These are phyloP conservation scores for Lasiosphaeris hirsuta DNA, from an alignment of 495 filamentous ascomycete genomes.

Conservation along the genomic window DNA sequence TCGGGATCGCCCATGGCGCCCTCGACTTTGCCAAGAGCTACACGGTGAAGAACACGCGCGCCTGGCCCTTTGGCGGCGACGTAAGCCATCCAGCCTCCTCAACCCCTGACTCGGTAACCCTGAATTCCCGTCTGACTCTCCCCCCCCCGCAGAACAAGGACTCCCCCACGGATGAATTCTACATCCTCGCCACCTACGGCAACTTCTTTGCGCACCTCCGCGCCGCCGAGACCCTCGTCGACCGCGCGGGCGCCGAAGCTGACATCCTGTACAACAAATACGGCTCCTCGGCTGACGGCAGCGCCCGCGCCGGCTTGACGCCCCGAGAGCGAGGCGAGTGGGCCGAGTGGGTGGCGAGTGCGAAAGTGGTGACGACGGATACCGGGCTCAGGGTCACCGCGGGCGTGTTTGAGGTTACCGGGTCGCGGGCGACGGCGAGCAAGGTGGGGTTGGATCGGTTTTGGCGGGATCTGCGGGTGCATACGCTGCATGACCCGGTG, in stretches of 20 bases:
- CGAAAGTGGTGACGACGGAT: constrained; percentile 59
- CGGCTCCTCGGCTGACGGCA: neutral
- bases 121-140: too few relatives aligned
- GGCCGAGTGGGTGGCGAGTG: constrained; percentile 57
- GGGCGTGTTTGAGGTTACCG: constrained; percentile 59
- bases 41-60: constrained; percentile 47
- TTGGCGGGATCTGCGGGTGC: constrained; percentile 59
- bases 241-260: constrained; percentile 47
- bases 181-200: constrained; percentile 59
- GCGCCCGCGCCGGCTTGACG: constrained; percentile 37
- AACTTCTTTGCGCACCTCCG: constrained; percentile 57
- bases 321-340: constrained; percentile 50
- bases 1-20: constrained; percentile 56
- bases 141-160: constrained; percentile 40
- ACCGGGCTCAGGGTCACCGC: constrained; percentile 51
- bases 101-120: too few relatives aligned
- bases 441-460: constrained; percentile 58
- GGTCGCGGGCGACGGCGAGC: constrained; percentile 48
- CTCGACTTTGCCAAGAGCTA: constrained; percentile 50
- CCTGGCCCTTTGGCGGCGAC: constrained; percentile 59
- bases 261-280: constrained; percentile 41
- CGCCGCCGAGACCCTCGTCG: constrained; percentile 53
- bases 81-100: too few relatives aligned
- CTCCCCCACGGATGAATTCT: constrained; percentile 56
- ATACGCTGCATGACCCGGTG: constrained; percentile 61